These are phyloP conservation scores for Holtermanniella nyarrowii DNA, from an alignment of 768 basidiomycete species.

Conservation along the genomic window DNA sequence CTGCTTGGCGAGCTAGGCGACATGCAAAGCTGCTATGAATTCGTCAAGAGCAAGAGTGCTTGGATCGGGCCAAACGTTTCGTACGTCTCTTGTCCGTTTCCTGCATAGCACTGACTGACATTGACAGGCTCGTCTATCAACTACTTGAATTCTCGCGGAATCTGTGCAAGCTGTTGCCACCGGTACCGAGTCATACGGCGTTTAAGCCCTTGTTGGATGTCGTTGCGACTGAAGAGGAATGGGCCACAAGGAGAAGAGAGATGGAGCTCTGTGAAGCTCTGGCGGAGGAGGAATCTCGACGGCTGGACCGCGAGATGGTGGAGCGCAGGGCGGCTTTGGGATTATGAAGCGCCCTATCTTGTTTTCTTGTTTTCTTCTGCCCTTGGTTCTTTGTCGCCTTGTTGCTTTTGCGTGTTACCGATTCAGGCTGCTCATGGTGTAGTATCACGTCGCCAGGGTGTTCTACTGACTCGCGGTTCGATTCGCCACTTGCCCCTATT, in stretches of 20 bases:
- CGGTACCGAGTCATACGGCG: conserved; percentile 9
- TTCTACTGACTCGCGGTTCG: too few relatives aligned
- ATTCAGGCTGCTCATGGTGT: too few relatives aligned
- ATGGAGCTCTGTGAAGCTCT: conserved; percentile 17
- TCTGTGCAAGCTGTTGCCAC: conserved; percentile 22
- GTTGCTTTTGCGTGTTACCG: too few relatives aligned
- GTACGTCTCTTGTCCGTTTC: conserved; percentile 11
- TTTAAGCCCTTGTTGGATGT: conserved; percentile 13
- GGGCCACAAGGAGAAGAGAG: conserved; percentile 22
- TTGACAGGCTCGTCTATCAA: conserved; percentile 35
- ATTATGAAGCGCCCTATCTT: too few relatives aligned
- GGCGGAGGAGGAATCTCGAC: conserved; percentile 10
- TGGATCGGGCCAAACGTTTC: conserved; percentile 40
- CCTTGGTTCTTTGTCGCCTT: too few relatives aligned
- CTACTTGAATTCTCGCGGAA: conserved; percentile 36
- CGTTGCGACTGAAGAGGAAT: conserved; percentile 26
- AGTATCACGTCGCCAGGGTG: too few relatives aligned
- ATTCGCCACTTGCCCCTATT: conserved; percentile 6
- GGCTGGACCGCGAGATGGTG: conserved; percentile 10
- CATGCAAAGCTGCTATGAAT: conserved; percentile 41
- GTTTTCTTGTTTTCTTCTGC: too few relatives aligned
- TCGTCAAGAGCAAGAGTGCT: conserved; percentile 27
- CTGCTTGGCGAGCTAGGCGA: conserved; percentile 19
- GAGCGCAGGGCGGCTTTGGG: too few relatives aligned
- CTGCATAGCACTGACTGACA: background rate